Percentiles rank a stretch among this genome's conserved stretches.
Conservation (phyloP, 2,329 filamentous ascomycete species). For the Zalaria obscura region DNA sequence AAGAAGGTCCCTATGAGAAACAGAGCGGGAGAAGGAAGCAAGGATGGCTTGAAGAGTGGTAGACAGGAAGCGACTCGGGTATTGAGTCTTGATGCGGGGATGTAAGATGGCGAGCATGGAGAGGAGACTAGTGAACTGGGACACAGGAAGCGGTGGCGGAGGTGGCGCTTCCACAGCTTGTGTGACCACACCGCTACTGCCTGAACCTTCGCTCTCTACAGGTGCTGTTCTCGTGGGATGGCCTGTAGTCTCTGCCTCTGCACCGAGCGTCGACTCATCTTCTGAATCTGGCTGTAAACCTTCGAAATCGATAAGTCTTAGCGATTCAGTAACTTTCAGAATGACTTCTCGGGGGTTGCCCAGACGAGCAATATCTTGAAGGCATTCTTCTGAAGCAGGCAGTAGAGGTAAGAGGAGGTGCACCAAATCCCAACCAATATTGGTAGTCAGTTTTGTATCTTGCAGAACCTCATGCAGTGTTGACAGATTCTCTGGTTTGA, state of each 20-base stretch:
- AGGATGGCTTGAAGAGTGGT: constrained; percentile 61
- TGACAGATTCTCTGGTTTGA: constrained; percentile 52
- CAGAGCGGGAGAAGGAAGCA: constrained; percentile 46
- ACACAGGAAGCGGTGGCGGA: constrained; percentile 24
- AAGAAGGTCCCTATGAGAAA: constrained; percentile 44
- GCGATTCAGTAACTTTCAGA: constrained; percentile 61
- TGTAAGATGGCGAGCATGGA: constrained; percentile 62
- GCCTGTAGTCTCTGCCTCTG: constrained; percentile 6
- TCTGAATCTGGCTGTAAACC: constrained; percentile 41
- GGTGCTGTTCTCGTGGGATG: constrained; percentile 15
- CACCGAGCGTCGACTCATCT: constrained; percentile 20
- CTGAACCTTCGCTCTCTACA: constrained; percentile 5
- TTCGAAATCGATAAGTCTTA: constrained; percentile 45
- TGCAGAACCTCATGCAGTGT: constrained; percentile 54
- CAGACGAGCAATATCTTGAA: constrained; percentile 59
- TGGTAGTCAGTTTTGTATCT: constrained; percentile 52
- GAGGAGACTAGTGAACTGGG: constrained; percentile 55
- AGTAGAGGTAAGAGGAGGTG: constrained; percentile 57
- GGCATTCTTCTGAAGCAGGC: constrained; percentile 50
- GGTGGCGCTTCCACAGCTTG: constrained; percentile 18
- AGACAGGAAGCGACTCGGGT: constrained; percentile 65
- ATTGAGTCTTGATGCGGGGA: constrained; percentile 60
- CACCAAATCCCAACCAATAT: constrained; percentile 76
- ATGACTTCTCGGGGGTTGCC: constrained; percentile 74
- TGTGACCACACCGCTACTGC: constrained; percentile 6